Conservation (phyloP, 306 rosid genomes). For the Glycine soja region DNA sequence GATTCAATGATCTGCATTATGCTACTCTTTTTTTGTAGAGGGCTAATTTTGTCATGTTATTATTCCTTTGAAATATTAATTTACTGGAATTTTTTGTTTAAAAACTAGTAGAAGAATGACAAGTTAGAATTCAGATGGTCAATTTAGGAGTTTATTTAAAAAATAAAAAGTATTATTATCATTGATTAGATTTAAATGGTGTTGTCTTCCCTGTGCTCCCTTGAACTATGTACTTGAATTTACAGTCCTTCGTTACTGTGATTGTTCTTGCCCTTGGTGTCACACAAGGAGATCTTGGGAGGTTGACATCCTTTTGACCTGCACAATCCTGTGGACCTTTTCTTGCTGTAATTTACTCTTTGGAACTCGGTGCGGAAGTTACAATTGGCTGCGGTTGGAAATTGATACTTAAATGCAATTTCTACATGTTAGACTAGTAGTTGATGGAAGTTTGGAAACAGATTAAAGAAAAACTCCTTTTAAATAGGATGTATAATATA, state of each 20-base stretch:
- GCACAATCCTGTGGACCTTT: neutral
- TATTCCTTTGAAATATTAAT: too few species aligned
- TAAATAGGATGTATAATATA: neutral
- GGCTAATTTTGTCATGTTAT: too few species aligned
- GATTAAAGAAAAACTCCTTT: neutral
- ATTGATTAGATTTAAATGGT: neutral
- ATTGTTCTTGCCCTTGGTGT: constrained; percentile 63
- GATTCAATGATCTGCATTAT: neutral
- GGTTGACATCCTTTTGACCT: constrained; percentile 10
- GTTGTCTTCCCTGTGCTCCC: constrained; percentile 25
- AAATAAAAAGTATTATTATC: neutral
- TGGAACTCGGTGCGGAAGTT: neutral
- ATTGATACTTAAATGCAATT: constrained; percentile 10
- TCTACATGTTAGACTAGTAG: neutral
- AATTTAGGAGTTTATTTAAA: neutral
- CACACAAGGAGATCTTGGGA: constrained; percentile 49
- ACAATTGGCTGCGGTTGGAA: neutral
- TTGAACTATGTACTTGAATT: constrained; percentile 38
- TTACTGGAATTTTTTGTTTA: too few species aligned
- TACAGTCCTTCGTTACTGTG: constrained; percentile 66
- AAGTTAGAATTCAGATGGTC: neutral
- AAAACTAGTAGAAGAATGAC: neutral
- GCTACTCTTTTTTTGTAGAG: too few species aligned
- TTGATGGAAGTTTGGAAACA: neutral
- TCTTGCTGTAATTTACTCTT: neutral